Conservation (phyloP, 1,284 basidiomycete species). For the Mycosarcoma maydis region DNA sequence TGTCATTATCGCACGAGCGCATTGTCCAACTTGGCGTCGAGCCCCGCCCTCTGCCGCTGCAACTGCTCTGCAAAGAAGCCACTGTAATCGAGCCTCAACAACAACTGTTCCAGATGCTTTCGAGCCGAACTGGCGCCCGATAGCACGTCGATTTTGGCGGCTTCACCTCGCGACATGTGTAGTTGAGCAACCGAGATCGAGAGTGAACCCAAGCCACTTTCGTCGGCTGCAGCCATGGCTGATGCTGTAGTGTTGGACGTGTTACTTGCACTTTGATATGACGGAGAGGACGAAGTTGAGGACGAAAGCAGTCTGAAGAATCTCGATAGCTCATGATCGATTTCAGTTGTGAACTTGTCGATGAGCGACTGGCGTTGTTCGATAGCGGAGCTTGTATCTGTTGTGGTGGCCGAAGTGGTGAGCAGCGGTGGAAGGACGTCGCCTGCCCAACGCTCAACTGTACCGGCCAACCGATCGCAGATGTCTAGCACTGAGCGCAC, state of each 20-base stretch:
- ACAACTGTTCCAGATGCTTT: conserved; percentile 81
- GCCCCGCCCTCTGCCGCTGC: conserved; percentile 18
- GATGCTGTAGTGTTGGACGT: background rate
- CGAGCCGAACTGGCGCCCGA: conserved; percentile 70
- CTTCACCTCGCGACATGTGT: conserved; percentile 1
- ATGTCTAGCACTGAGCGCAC: conserved; percentile 78
- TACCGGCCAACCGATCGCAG: conserved; percentile 79
- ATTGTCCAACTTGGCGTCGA: conserved; percentile 9
- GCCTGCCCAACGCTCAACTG: conserved; percentile 90
- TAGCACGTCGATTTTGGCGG: background rate
- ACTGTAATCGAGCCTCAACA: conserved; percentile 85
- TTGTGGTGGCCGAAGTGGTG: conserved; percentile 68
- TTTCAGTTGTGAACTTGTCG: conserved; percentile 78
- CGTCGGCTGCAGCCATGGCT: conserved; percentile 7
- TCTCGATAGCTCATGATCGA: conserved; percentile 11
- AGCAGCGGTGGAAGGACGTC: conserved; percentile 84
- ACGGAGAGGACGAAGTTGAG: conserved; percentile 7
- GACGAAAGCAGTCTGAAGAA: conserved; percentile 44
- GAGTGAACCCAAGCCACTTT: conserved; percentile 25
- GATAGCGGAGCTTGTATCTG: conserved; percentile 73
- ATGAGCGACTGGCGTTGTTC: conserved; percentile 76
- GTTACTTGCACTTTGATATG: background rate
- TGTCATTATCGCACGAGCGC: conserved; percentile 3
- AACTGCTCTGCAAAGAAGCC: conserved; percentile 73
- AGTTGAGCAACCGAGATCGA: conserved; percentile 27